Evolutionary conservation across 2,329 filamentous ascomycete genomes (phyloP), one percentile per base, ranked within the genome.

Genomic region (Onygenales sp.): DNA sequence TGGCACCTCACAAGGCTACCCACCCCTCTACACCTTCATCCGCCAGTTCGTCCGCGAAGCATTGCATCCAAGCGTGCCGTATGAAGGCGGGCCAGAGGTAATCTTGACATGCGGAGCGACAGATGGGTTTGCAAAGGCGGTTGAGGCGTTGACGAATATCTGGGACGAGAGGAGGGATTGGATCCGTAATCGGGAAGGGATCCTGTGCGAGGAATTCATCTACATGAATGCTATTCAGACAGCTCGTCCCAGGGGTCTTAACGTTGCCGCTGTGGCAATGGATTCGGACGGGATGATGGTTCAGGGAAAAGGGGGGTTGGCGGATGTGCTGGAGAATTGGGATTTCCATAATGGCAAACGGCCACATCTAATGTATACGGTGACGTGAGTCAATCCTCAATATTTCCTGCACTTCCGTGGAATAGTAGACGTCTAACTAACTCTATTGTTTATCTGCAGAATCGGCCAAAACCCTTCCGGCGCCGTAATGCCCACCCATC

Each of bases 391-490:
- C 21, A 27, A 27, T 27, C 21, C 21, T 35, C 4, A 9, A 17
- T 33, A 10, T 33, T 10, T 36, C 33, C 41, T 11, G 38, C 17
- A 43, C 43, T 13, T 31, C 31, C 3, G 21, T 27, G 21, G 21
- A 27, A 27, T 27, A 27, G 43, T 48, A 17, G 6, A 7, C 14
- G 9, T 13, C 7, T 14, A 36, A 2, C 45, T n/a, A 43, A 50
- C 6, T 10, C n/a, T n/a, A 33, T 35, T 14, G 48, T 45, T 42
- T 27, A 5, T 2, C 3, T 46, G 36, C 55, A 86, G 84, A n/a
- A 86, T 89, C 72, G 91, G 90, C 32, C 90, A 95, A 64, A 95
- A 95, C 66, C 91, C 90, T 2, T 94, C 89, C 0, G 85, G 87
- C 33, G 84, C 86, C 35, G 83, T 87, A 2, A 75, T 94, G 2